Percentiles rank a stretch among this genome's conserved stretches.
phyloP scores from a whole-genome alignment of 1,284 basidiomycete genomes.

The Irpex sp. region DNA sequence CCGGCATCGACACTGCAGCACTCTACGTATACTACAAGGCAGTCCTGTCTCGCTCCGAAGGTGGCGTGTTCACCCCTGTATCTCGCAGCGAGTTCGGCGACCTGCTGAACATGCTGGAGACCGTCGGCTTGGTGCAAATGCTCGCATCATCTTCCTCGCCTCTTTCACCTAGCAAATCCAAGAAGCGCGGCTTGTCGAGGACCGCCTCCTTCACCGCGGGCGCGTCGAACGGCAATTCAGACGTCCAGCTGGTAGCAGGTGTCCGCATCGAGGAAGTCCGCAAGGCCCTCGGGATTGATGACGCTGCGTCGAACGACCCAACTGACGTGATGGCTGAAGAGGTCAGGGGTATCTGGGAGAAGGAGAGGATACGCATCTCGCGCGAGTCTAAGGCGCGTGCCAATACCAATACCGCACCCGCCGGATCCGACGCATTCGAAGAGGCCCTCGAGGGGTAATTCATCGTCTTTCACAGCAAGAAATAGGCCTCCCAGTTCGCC shows the following conservation, averaged over 20 bases:
- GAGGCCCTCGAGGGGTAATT: background rate
- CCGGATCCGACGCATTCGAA: conserved; percentile 1
- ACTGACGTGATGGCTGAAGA: conserved; percentile 58
- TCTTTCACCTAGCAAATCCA: conserved; percentile 32
- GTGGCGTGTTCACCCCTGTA: conserved; percentile 52
- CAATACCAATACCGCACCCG: background rate
- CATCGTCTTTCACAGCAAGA: background rate
- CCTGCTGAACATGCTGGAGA: conserved; percentile 65
- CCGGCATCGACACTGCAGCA: conserved; percentile 46
- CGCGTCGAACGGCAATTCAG: conserved; percentile 36
- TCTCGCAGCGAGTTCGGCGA: conserved; percentile 74
- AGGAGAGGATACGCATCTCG: conserved; percentile 49
- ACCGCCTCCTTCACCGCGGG: conserved; percentile 47
- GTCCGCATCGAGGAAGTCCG: conserved; percentile 60
- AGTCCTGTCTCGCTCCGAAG: conserved; percentile 50
- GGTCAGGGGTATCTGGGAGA: conserved; percentile 59
- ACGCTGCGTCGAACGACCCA: conserved; percentile 16
- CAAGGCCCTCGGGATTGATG: conserved; percentile 52
- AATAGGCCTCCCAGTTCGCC: background rate
- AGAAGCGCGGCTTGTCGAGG: conserved; percentile 46
- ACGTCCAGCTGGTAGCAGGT: conserved; percentile 50
- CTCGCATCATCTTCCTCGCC: conserved; percentile 25
- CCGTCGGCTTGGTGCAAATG: conserved; percentile 55
- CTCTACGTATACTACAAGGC: conserved; percentile 59
- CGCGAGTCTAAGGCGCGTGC: conserved; percentile 44